A percentile compares a stretch with the other conserved stretches of the same genome.
phyloP scores from a whole-genome alignment of 192 early-diverging fungal genomes.

The Chytriomyces hyalinus region DNA sequence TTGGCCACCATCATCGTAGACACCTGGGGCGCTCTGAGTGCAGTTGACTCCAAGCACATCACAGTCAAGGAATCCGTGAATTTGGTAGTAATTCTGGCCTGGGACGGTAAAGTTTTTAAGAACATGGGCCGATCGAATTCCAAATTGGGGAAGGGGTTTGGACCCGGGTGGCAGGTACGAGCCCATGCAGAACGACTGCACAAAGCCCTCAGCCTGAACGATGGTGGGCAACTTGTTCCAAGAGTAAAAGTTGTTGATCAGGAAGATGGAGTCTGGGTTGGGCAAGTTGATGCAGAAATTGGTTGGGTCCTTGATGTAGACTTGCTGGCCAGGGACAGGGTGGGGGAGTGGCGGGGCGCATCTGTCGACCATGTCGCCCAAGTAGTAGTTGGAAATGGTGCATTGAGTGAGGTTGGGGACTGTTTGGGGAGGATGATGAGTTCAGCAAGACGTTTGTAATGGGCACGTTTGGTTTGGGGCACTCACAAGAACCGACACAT shows the following conservation, averaged over 20 bases:
- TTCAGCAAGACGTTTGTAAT: not conserved
- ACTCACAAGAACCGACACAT: conserved; percentile 28
- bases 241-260: conserved; percentile 34
- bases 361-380: conserved; percentile 20
- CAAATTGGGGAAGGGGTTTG: conserved; percentile 14
- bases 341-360: conserved; percentile 22
- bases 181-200: conserved; percentile 43
- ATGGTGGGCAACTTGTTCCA: conserved; percentile 26
- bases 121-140: conserved; percentile 40
- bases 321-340: conserved; percentile 36
- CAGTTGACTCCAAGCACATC: conserved; percentile 39
- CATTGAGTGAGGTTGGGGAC: conserved; percentile 29
- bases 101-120: conserved; percentile 1
- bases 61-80: conserved; percentile 39
- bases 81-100: conserved; percentile 38
- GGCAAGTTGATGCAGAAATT: conserved; percentile 49
- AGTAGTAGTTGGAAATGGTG: conserved; percentile 28
- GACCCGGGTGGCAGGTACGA: conserved; percentile 37
- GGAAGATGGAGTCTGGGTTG: conserved; percentile 26
- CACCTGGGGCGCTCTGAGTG: conserved; percentile 21
- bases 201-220: conserved; percentile 38
- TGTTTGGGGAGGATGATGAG: not conserved
- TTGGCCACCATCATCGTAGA: conserved; percentile 27
- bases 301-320: conserved; percentile 43
- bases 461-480: not conserved